phyloP scores from a whole-genome alignment of 108 stramenopile genomes.

The Seminavis robusta region DNA sequence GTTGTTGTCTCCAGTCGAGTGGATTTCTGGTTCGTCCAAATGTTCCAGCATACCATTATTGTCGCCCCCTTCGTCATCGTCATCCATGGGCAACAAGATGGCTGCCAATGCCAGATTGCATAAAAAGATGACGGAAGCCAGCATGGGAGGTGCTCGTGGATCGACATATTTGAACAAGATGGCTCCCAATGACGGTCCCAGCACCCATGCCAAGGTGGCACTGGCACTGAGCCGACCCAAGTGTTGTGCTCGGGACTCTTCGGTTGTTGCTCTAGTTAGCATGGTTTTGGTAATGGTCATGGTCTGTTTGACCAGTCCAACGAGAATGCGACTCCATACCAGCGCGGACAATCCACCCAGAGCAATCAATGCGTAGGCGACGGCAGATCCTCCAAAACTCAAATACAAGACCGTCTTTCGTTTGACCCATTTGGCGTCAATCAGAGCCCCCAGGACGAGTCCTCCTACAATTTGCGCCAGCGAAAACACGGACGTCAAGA shows the following conservation, averaged over 20 bases:
- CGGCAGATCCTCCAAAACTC: conserved; percentile 81
- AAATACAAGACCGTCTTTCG: conserved; percentile 66
- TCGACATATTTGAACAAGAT: conserved; percentile 64
- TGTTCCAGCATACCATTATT: not conserved
- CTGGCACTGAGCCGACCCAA: conserved; percentile 65
- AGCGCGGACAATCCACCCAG: conserved; percentile 53
- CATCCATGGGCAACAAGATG: conserved; percentile 35
- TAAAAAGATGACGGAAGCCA: conserved; percentile 54
- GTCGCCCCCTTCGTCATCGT: not conserved
- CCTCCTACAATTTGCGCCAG: conserved; percentile 88
- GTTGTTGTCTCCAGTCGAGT: conserved; percentile 5
- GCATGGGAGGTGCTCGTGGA: conserved; percentile 42
- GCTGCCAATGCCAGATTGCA: conserved; percentile 53
- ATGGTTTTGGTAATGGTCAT: conserved; percentile 90
- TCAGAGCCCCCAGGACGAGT: conserved; percentile 67
- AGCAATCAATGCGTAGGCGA: conserved; percentile 78
- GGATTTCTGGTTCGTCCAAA: not conserved
- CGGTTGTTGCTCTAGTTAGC: conserved; percentile 54
- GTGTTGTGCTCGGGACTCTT: conserved; percentile 39
- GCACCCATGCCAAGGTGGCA: conserved; percentile 67
- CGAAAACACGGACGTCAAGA: conserved; percentile 80
- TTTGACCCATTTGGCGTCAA: conserved; percentile 60
- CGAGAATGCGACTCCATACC: conserved; percentile 70
- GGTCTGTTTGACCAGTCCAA: conserved; percentile 93
- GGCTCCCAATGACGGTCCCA: conserved; percentile 72